Base-by-base conservation (phyloP, 2,329 filamentous ascomycete species). In the Botrytis galanthina region DNA sequence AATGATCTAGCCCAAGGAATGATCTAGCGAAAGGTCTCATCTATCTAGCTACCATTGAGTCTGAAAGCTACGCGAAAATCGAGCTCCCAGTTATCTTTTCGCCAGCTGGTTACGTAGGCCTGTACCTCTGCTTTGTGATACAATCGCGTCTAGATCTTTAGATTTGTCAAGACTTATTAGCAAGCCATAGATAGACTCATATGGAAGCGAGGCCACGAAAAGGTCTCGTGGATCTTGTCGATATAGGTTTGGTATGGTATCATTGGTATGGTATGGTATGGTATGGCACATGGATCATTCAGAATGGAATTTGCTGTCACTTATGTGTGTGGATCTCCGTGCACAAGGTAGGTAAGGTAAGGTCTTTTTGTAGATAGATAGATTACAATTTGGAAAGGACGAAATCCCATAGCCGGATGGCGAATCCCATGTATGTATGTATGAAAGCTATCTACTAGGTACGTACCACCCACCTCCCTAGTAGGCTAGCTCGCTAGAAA, bases 41-140 rank as follows among this genome's bases (percentile, higher is more conserved):
- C 46, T 26, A 26, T 22, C 46, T 48, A 48, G 14, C 51, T 8
- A 20, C 42, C 42, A 1, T 7, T 29, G 46, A 37, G 22, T 54
- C 20, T 26, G 16, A 39, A 39, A 68, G 26, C 22, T 68, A 54
- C 9, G 32, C 18, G 48, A n/a, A 42, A 57, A 32, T 0, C 9
- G 29, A 29, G 57, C 20, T 26, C 54, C 29, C 10, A 18, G 5
- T 29, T 20, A 10, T 48, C 22, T 35, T 14, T 59, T 63, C 32
- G 35, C n/a, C 35, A 29, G 32, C 37, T 39, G 32, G 57, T 39
- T 29, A 63, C 22, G 69, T 61, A 51, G 57, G 32, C 26, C 48
- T 29, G 46, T 20, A 29, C 22, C 29, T 71, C 44, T 71, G 69
- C 57, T 71, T 62, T 71, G 69, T 71, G 69, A 71, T 71, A 37